Evolutionary conservation across 1,139 yeast genomes (phyloP), one percentile per base, ranked within the genome.

Genomic region (Candida gigantensis): DNA sequence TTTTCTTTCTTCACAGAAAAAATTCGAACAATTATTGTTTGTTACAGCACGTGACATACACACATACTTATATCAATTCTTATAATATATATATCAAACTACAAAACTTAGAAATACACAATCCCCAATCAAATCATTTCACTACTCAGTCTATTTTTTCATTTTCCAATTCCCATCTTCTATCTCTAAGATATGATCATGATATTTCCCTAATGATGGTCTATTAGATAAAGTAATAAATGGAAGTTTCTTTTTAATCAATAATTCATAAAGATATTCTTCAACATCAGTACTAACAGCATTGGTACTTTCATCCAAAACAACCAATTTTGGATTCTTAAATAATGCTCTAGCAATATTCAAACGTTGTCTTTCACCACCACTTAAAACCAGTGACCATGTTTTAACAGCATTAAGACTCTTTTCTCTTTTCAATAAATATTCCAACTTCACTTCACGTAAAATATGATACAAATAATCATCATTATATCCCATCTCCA

Each of bases 211-310:
- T 55, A 90, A 70, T 38, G 87, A 73, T 25, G 95, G 95, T 37
- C 97, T 76, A 59, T 89, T 96, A 32, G 89, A 80, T 44, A 90
- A 77, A 1, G 96, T 88, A 41, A 90, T 77, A 46, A 86, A 79
- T 1, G 95, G 84, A 55, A 88, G 84, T 32, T 80, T 77, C 52
- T 80, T 81, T 41, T 66, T 67, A 52, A 79, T 84, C 58, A 90
- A 72, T 45, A 83, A 61, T 53, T 87, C 95, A 61, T 89, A 90
- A 41, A 90, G 69, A n/a, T 20, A 77, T 48, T 90, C 97, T 60
- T 90, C 97, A 56, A 87, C 90, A 59, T 90, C 97, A 25, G 86
- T 84, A 41, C 90, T 81, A 11, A 90, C 92, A 0, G 97, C 97
- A 55, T 89, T 86, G 8, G 97, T 90, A 23, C 95, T 87, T 60